Evolutionary conservation across 768 basidiomycete genomes (phyloP), one percentile per base, ranked within the genome.

Genomic region (Gloeopeniophorella convolvens): DNA sequence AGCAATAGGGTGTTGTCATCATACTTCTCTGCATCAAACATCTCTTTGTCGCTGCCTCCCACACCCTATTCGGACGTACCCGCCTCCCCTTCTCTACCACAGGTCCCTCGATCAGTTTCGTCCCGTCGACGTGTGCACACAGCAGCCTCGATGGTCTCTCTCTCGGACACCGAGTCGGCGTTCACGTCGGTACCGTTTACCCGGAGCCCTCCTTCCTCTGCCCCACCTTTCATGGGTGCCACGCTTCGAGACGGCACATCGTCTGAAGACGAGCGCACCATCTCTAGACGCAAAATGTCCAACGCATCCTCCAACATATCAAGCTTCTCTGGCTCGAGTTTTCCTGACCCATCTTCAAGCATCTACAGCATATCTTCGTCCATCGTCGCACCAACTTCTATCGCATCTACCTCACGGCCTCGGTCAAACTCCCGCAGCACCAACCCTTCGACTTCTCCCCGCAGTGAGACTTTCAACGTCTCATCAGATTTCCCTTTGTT

Each of bases 1-100:
- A 69, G 75, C 4, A 72, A 70, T 61, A 83, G 76, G 62, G 68
- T 78, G 27, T 76, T 80, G 55, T 79, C 82, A 13, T 65, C 72
- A 37, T 82, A 81, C 59, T 82, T 83, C 62, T 76, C 79, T 5
- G 43, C 61, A 0, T 71, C 77, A n/a, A 66, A 48, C 44, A 40
- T 60, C 40, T 63, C 65, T n/a, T 57, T 66, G 5, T 57, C 61
- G 18, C 42, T 49, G 65, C 72, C 62, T 3, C 32, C 27, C 18
- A 41, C 42, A 9, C n/a, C n/a, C n/a, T 56, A 50, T 50, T 13
- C 56, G 51, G 50, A 60, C 32, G 23, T 56, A 12, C 51, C 54
- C 37, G 48, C 56, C 7, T 46, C 58, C 9, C 15, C 63, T 26
- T 51, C 54, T 3, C 23, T 44, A 7, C 34, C 54, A 15, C 44